A percentile compares a stretch with the other conserved stretches of the same genome.
Evolutionary conservation across 1,284 basidiomycete species (phyloP).

Genomic region (Rhodotorula sp.): DNA sequence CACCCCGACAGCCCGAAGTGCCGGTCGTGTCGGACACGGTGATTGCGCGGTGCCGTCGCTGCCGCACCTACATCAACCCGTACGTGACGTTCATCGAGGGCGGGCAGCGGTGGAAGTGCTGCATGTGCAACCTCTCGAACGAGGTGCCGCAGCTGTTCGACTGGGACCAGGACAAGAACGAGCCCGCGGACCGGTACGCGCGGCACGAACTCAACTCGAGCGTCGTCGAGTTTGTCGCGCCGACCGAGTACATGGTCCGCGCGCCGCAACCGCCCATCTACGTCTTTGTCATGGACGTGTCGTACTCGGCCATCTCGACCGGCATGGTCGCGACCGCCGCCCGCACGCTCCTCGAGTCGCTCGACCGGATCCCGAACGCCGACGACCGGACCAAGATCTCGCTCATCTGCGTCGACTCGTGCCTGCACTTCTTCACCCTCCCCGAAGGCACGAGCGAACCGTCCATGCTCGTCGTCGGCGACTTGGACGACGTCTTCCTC

Average conservation of each 20-base stretch:
- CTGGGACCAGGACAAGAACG: constrained; percentile 92
- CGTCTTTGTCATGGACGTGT: constrained; percentile 96
- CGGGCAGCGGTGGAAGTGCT: constrained; percentile 98
- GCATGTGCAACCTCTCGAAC: constrained; percentile 98
- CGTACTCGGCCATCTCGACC: constrained; percentile 83
- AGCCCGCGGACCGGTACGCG: constrained; percentile 92
- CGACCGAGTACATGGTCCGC: constrained; percentile 98
- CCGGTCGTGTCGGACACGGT: constrained; percentile 90
- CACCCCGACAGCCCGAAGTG: constrained; percentile 66
- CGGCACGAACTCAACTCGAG: constrained; percentile 90
- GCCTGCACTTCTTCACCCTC: constrained; percentile 95
- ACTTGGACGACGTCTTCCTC: constrained; percentile 94
- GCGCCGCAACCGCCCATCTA: constrained; percentile 97
- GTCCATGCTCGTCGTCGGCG: constrained; percentile 94
- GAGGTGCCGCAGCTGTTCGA: constrained; percentile 99
- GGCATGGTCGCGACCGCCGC: constrained; percentile 99
- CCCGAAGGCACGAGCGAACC: constrained; percentile 72
- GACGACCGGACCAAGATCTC: constrained; percentile 89
- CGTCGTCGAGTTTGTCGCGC: constrained; percentile 94
- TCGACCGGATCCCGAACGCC: constrained; percentile 94
- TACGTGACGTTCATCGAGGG: constrained; percentile 99
- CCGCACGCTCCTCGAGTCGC: constrained; percentile 87
- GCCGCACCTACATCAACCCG: constrained; percentile 98
- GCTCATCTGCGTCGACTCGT: constrained; percentile 88
- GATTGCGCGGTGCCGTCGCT: constrained; percentile 94